phyloP scores from a whole-genome alignment of 495 filamentous ascomycete species.

The Penicillium steckii region DNA sequence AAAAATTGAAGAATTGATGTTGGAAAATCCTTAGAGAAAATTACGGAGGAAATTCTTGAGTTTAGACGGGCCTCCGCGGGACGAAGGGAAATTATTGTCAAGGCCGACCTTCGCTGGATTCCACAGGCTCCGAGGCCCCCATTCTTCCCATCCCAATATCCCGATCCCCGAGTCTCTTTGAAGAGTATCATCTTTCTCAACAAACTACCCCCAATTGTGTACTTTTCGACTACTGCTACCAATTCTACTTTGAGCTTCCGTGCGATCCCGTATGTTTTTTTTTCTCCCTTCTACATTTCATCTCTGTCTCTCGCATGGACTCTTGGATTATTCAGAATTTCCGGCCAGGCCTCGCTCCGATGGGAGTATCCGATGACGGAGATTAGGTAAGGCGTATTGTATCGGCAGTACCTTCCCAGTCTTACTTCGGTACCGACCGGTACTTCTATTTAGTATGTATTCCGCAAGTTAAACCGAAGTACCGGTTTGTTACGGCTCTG shows the following conservation, averaged over 20 bases:
- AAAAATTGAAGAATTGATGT: too few species aligned
- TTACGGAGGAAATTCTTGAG: constrained; percentile 1
- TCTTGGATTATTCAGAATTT: constrained; percentile 10
- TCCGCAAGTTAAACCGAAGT: neutral
- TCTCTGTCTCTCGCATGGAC: neutral
- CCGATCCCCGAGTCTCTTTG: constrained; percentile 1
- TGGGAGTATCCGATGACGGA: constrained; percentile 16
- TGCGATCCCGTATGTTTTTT: neutral
- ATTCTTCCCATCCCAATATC: neutral
- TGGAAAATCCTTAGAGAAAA: neutral
- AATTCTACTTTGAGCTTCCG: neutral
- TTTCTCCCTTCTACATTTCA: neutral
- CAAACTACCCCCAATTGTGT: neutral
- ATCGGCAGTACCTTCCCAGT: constrained; percentile 5
- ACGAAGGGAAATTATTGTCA: constrained; percentile 16
- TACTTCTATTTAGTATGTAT: constrained; percentile 1
- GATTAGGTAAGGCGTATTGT: constrained; percentile 13
- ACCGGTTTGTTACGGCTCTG: neutral
- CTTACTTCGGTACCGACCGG: neutral
- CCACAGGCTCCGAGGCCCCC: constrained; percentile 7
- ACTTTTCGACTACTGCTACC: neutral
- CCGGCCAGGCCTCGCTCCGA: constrained; percentile 1
- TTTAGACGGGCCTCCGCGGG: neutral
- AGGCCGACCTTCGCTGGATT: constrained; percentile 21
- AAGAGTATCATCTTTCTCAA: neutral